A percentile compares a stretch with the other conserved stretches of the same genome.
Conservation (phyloP, 345 rosid genomes). For the Pistacia atlantica region DNA sequence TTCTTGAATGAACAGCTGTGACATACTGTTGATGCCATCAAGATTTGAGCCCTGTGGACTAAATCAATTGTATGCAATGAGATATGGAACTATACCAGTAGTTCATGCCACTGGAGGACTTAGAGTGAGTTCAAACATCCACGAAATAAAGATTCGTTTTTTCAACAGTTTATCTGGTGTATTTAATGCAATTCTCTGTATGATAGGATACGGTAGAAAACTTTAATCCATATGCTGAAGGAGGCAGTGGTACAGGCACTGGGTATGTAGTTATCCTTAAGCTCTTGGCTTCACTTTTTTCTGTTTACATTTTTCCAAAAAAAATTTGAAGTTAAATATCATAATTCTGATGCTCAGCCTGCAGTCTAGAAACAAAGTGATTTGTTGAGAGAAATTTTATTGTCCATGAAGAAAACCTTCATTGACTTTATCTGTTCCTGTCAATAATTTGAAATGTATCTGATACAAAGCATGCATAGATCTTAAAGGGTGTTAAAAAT, state of each 20-base stretch:
- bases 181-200: constrained; percentile 5
- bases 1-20: constrained; percentile 65
- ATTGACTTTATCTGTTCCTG: background rate
- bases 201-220: constrained; percentile 86
- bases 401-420: background rate
- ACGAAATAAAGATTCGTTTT: background rate
- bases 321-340: background rate
- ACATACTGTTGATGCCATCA: constrained; percentile 96
- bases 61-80: constrained; percentile 96
- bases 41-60: constrained; percentile 97
- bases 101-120: constrained; percentile 97
- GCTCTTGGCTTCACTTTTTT: constrained; percentile 5
- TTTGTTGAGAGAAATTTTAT: background rate
- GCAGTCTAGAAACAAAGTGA: background rate
- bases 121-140: constrained; percentile 53
- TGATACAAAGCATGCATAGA: background rate
- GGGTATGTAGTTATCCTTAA: constrained; percentile 56
- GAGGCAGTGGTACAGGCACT: constrained; percentile 72
- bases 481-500: background rate
- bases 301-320: background rate
- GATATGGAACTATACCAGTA: constrained; percentile 92
- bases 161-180: background rate
- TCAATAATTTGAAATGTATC: background rate
- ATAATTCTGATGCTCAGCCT: background rate
- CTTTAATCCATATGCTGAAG: constrained; percentile 73